These are phyloP conservation scores for Penicillium sp. DNA, from an alignment of 2,329 filamentous ascomycete genomes.

Conservation along the genomic window DNA sequence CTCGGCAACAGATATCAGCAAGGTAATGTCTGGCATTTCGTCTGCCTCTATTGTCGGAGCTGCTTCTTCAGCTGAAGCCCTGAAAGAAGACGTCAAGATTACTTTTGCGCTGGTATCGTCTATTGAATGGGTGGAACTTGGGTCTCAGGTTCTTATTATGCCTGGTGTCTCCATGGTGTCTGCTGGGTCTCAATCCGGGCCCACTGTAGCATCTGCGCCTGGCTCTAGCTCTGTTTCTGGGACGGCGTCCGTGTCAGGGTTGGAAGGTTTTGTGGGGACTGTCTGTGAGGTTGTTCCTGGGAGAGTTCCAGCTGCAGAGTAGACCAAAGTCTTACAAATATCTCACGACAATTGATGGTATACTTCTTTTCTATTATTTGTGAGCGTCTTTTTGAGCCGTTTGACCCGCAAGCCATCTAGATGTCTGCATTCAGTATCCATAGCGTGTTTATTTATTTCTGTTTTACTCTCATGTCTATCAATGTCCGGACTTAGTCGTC, in stretches of 20 bases:
- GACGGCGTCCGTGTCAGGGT: slow-evolving; percentile 50
- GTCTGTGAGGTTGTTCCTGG: slow-evolving; percentile 37
- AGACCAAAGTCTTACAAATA: neutral
- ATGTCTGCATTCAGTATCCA: neutral
- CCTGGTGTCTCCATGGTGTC: slow-evolving; percentile 51
- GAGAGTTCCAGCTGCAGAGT: slow-evolving; percentile 4
- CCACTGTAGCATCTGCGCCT: slow-evolving; percentile 50
- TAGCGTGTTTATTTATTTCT: neutral
- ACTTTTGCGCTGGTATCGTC: slow-evolving; percentile 59
- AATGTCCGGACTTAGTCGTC: neutral
- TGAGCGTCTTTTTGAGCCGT: neutral
- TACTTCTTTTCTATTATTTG: neutral
- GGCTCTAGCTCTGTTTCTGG: slow-evolving; percentile 42
- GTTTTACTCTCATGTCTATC: neutral
- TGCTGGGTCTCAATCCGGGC: slow-evolving; percentile 47
- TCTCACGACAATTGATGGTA: neutral
- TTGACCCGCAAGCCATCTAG: neutral
- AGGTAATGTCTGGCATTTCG: slow-evolving; percentile 23
- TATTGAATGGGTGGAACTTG: slow-evolving; percentile 58
- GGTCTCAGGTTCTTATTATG: slow-evolving; percentile 60
- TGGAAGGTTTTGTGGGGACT: slow-evolving; percentile 61
- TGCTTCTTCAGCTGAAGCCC: slow-evolving; percentile 14
- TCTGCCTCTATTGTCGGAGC: slow-evolving; percentile 4
- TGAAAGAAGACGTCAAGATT: slow-evolving; percentile 43
- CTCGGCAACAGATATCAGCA: slow-evolving; percentile 28